Percentiles rank a stretch among this genome's conserved stretches.
Conservation (phyloP, 116 monocot genomes). For the Iris pallida region DNA sequence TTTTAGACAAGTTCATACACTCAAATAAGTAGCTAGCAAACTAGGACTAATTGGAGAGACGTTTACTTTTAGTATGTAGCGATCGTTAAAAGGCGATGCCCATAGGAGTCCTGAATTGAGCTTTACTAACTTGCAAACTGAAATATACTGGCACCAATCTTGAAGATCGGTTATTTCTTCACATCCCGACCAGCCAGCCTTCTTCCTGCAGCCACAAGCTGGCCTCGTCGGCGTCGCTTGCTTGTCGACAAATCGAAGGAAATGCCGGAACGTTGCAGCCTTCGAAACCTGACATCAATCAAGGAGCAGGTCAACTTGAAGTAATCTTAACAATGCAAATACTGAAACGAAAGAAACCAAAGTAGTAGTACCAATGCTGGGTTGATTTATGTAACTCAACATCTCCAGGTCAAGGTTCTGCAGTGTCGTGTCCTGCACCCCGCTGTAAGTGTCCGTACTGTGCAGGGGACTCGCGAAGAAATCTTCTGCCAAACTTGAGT, state of each 20-base stretch:
- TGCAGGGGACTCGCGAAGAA: constrained; percentile 24
- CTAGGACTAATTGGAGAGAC: constrained; percentile 4
- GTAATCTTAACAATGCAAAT: too few relatives aligned
- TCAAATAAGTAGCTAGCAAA: not conserved
- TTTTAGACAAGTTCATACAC: not conserved
- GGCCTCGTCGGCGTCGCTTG: constrained; percentile 38
- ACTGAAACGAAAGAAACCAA: not conserved
- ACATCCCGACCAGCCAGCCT: constrained; percentile 21
- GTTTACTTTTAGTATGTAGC: constrained; percentile 12
- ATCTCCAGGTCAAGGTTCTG: constrained; percentile 26
- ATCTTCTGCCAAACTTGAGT: constrained; percentile 22
- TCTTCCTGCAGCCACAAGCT: constrained; percentile 43
- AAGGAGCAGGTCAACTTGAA: not conserved
- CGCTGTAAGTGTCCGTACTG: constrained; percentile 22
- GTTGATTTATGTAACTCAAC: constrained; percentile 8
- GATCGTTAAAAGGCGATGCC: constrained; percentile 20
- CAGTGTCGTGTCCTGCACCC: constrained; percentile 14
- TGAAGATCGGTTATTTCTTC: constrained; percentile 12
- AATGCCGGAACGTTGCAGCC: constrained; percentile 16
- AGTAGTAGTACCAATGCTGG: constrained; percentile 22
- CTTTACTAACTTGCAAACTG: not conserved
- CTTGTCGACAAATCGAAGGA: constrained; percentile 34
- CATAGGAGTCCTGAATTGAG: constrained; percentile 2
- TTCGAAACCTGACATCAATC: constrained; percentile 30
- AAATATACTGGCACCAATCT: not conserved